phyloP scores from a whole-genome alignment of 1,284 basidiomycete genomes.

The Amylostereum areolatum region DNA sequence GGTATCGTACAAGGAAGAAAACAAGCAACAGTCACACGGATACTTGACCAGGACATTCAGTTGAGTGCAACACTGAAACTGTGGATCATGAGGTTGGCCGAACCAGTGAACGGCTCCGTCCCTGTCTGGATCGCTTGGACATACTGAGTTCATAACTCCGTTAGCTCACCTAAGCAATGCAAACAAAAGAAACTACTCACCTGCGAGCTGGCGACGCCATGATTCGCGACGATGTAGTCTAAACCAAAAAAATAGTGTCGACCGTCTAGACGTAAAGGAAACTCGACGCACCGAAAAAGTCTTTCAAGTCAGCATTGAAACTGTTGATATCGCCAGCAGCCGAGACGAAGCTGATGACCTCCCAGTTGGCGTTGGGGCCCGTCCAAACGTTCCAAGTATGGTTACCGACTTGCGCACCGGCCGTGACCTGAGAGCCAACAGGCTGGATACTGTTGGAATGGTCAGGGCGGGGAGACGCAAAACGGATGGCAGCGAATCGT shows the following conservation, averaged over 20 bases:
- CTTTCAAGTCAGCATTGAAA: constrained; percentile 50
- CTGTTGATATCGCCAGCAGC: constrained; percentile 39
- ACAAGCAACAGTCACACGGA: too few species aligned
- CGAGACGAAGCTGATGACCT: constrained; percentile 52
- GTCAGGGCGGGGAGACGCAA: background rate
- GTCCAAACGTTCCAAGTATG: constrained; percentile 53
- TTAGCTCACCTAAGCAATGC: background rate
- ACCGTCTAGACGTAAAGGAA: background rate
- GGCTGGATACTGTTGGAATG: constrained; percentile 39
- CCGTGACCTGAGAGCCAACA: constrained; percentile 42
- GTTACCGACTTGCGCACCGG: constrained; percentile 37
- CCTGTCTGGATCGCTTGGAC: constrained; percentile 42
- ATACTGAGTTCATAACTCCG: constrained; percentile 22
- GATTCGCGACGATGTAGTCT: constrained; percentile 35
- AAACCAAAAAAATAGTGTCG: background rate
- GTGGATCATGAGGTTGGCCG: constrained; percentile 32
- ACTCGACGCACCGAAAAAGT: constrained; percentile 44
- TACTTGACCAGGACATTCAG: background rate
- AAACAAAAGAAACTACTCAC: constrained; percentile 17
- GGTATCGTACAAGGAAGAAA: too few species aligned
- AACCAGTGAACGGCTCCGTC: constrained; percentile 40
- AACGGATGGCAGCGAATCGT: constrained; percentile 5
- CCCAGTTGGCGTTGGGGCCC: constrained; percentile 50
- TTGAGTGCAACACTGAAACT: constrained; percentile 29
- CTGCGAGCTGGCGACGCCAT: constrained; percentile 36